These are phyloP conservation scores for Onygena corvina DNA, from an alignment of 2,329 filamentous ascomycete genomes.

Conservation along the genomic window DNA sequence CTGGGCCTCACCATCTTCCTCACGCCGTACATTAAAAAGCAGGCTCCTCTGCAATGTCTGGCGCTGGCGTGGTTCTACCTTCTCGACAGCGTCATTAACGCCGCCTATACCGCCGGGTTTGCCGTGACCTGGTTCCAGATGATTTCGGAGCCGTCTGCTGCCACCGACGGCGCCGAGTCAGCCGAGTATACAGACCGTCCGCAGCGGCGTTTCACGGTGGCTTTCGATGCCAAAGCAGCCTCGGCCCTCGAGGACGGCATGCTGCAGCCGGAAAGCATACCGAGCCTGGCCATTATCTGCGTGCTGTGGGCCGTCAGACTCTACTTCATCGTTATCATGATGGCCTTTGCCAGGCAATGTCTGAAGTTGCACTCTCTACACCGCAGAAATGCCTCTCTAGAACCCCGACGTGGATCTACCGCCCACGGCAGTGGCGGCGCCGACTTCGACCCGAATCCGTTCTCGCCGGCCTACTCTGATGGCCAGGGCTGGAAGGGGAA, in stretches of 20 bases:
- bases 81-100: slow-evolving; percentile 70
- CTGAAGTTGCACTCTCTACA: slow-evolving; percentile 57
- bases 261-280: slow-evolving; percentile 54
- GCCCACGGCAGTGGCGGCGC: slow-evolving; percentile 32
- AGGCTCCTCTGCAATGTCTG: slow-evolving; percentile 66
- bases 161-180: slow-evolving; percentile 37
- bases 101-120: slow-evolving; percentile 69
- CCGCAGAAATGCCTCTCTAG: slow-evolving; percentile 27
- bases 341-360: slow-evolving; percentile 68
- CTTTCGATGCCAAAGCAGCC: slow-evolving; percentile 37
- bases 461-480: slow-evolving; percentile 56
- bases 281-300: slow-evolving; percentile 66
- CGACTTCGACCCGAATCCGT: slow-evolving; percentile 50
- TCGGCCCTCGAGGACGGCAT: slow-evolving; percentile 50
- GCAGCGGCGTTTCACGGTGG: slow-evolving; percentile 39
- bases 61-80: slow-evolving; percentile 76
- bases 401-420: slow-evolving; percentile 16
- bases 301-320: slow-evolving; percentile 61
- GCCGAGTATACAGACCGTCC: slow-evolving; percentile 54
- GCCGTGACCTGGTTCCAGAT: slow-evolving; percentile 75
- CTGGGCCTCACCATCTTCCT: slow-evolving; percentile 58
- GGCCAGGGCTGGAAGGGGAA: slow-evolving; percentile 69
- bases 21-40: slow-evolving; percentile 65
- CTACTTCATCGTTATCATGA: slow-evolving; percentile 74
- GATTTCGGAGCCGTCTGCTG: slow-evolving; percentile 41